A percentile compares a stretch with the other conserved stretches of the same genome.
phyloP scores from a whole-genome alignment of 179 eudicot species.

The Carnegiea gigantea region DNA sequence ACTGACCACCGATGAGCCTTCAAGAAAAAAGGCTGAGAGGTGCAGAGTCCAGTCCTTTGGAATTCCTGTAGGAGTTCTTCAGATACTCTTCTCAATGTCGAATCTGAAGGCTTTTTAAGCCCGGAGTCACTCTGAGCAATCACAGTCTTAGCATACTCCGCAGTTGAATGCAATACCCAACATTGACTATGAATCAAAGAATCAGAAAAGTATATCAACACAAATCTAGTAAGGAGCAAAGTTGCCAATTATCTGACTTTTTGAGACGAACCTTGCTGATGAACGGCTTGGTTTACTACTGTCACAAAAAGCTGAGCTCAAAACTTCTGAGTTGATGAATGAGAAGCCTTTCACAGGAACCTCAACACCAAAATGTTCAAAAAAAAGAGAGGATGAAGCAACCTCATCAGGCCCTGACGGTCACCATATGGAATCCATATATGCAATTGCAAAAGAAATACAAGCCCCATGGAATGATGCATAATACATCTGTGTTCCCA shows the following conservation, averaged over 20 bases:
- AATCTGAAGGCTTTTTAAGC: conserved; percentile 63
- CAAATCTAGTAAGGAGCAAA: background rate
- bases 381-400: background rate
- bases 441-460: background rate
- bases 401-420: background rate
- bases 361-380: background rate
- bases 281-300: conserved; percentile 94
- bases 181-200: conserved; percentile 48
- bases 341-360: conserved; percentile 58
- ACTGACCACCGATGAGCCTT: conserved; percentile 97
- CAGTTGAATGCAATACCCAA: conserved; percentile 94
- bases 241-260: conserved; percentile 1
- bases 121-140: conserved; percentile 61
- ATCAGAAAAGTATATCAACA: background rate
- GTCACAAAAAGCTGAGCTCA: conserved; percentile 77
- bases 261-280: conserved; percentile 47
- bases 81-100: conserved; percentile 56
- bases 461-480: background rate
- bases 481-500: background rate
- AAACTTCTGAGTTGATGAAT: conserved; percentile 60
- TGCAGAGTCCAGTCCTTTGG: conserved; percentile 55
- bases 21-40: conserved; percentile 67
- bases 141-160: conserved; percentile 61
- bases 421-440: background rate
- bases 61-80: conserved; percentile 78